Evolutionary conservation across 2,329 filamentous ascomycete species (phyloP), one percentile per base, ranked within the genome.

Genomic region (Penicillium sclerotiorum): DNA sequence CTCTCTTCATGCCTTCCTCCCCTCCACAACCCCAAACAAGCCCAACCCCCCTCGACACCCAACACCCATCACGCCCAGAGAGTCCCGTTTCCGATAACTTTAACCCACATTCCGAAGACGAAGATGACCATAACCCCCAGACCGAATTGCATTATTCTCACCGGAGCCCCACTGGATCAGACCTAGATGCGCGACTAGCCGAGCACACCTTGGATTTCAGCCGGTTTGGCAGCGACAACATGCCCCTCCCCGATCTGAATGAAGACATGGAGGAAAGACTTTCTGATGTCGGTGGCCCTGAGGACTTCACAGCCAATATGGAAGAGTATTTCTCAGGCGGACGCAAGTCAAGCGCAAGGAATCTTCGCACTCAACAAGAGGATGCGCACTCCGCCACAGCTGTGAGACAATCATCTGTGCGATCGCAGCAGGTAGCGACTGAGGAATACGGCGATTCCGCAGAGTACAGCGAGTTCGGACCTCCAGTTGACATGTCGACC

Each of bases 401-500:
- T 41, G 39, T 50, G 23, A 59, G 58, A 37, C 47, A 61, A 4
- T 53, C 48, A 8, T 58, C 61, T 8, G 50, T 58, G 8, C 54
- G 55, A 17, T 52, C 60, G 20, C 59, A 58, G 27, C 65, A 67
- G 41, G 53, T 63, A 4, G 58, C 47, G 4, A 61, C 64, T 5
- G 66, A 68, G 30, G 63, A 69, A 30, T 63, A 68, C 37, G 58
- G 54, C 2, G 66, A 67, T 6, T 57, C 69, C 6, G 66, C 59
- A 8, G 72, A 73, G 40, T 67, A 72, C 44, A 74, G 71, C 38
- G 71, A 74, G 58, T 72, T 73, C 35, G 72, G 68, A 2, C 71
- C 71, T 8, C 71, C 72, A 2, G 59, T 73, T 8, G 72, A 74
- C 46, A 74, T 74, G 67, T 75, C 72, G 1, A 75, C 72, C 0